Evolutionary conservation across 768 basidiomycete species (phyloP).

Genomic region (Boletus tomentosulus): DNA sequence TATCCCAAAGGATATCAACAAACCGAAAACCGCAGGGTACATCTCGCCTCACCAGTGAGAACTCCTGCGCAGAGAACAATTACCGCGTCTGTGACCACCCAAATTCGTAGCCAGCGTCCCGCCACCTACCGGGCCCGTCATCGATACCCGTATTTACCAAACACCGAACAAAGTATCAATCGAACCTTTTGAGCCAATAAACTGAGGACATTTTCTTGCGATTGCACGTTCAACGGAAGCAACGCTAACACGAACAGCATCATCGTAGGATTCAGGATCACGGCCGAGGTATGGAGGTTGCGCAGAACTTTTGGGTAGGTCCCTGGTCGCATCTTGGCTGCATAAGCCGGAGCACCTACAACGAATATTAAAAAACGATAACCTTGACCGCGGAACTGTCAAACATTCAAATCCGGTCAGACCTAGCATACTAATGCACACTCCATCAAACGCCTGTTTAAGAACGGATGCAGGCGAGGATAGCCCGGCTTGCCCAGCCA

Average conservation of each 20-base stretch:
- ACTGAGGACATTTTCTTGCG: constrained; percentile 59
- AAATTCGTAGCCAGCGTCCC: constrained; percentile 57
- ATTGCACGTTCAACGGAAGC: constrained; percentile 48
- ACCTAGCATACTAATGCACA: constrained; percentile 69
- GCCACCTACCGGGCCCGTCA: constrained; percentile 38
- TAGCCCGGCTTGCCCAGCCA: constrained; percentile 27
- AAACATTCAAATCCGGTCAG: constrained; percentile 69
- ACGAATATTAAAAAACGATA: background rate
- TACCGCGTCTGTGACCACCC: constrained; percentile 63
- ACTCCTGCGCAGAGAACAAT: constrained; percentile 73
- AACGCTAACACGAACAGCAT: constrained; percentile 59
- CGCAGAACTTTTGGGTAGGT: constrained; percentile 57
- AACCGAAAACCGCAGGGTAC: background rate
- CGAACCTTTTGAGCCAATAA: constrained; percentile 55
- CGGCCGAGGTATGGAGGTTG: constrained; percentile 59
- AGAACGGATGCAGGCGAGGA: constrained; percentile 31
- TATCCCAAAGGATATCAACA: constrained; percentile 16
- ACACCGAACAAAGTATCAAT: background rate
- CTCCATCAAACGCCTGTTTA: constrained; percentile 56
- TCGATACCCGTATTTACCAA: background rate
- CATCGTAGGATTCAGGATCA: constrained; percentile 51
- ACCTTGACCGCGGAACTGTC: background rate
- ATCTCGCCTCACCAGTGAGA: constrained; percentile 47
- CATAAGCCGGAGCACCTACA: constrained; percentile 59
- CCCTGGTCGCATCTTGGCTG: constrained; percentile 54